Conservation (phyloP, 2,329 filamentous ascomycete species). For the Cephalotrichum gorgonifer region DNA sequence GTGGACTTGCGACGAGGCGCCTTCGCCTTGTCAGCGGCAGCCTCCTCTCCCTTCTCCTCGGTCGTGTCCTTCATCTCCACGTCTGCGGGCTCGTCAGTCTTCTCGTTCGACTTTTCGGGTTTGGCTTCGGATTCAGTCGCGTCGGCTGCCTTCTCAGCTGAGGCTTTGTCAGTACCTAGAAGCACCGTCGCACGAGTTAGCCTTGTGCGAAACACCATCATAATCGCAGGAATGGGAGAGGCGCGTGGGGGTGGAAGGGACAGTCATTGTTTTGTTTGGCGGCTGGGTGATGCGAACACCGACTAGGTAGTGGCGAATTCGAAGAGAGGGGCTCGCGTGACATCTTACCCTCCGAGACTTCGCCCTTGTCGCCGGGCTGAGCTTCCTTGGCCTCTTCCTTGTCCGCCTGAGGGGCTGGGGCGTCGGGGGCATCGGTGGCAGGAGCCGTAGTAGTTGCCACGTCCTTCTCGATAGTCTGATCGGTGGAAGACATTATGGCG, state of each 20-base stretch:
- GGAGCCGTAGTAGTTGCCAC: constrained; percentile 6
- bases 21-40: constrained; percentile 30
- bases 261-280: constrained; percentile 9
- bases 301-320: not conserved
- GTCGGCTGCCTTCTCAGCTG: not conserved
- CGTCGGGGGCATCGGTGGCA: constrained; percentile 14
- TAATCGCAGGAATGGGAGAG: not conserved
- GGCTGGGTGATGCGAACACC: not conserved
- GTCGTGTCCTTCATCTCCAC: too few relatives aligned
- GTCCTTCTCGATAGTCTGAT: constrained; percentile 9
- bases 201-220: not conserved
- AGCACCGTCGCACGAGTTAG: not conserved
- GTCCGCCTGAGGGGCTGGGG: constrained; percentile 13
- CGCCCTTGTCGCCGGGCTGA: not conserved
- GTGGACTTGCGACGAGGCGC: constrained; percentile 61
- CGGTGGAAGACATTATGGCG: constrained; percentile 7
- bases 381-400: constrained; percentile 8
- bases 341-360: not conserved
- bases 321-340: not conserved
- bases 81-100: constrained; percentile 8
- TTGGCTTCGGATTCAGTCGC: not conserved
- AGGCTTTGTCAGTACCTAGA: not conserved
- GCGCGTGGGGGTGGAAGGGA: constrained; percentile 1
- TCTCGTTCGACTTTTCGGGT: not conserved
- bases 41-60: constrained; percentile 20